Base-by-base conservation (phyloP, 495 filamentous ascomycete species). In the Lepraria neglecta region DNA sequence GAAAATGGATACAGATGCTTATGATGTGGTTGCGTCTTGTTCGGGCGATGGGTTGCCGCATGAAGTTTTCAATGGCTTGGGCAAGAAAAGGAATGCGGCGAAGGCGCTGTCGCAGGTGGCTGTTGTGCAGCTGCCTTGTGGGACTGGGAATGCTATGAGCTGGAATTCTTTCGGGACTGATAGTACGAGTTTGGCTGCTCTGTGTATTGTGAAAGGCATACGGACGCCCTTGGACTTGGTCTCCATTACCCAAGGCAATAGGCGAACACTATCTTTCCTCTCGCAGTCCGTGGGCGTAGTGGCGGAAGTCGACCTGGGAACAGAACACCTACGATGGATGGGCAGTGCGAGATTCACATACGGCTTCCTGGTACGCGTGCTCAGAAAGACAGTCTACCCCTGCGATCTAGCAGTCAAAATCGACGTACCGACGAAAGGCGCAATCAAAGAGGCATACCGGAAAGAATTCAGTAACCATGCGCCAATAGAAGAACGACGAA, bases 51-150 rank as follows among this genome's bases (percentile, higher is more conserved):
- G 94, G 12, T 70, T 96, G 19, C 89, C 90, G 0, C 87, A 96
- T 68, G 92, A 98, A 73, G 88, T 96, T 14, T 96, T 96, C 78
- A 97, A 98, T 69, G 94, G 94, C 9, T 70, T 98, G 27, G 90
- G 78, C 17, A 87, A 86, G 71, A 85, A 88, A 50, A 65, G 76
- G 7, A 86, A 97, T 73, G 91, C 90, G 28, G 75, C 80, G 50
- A 81, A 80, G 52, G 94, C 92, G 0, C 71, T 98, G 64, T 74
- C 76, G 5, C 88, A 87, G 66, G 71, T 96, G n/a, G 90, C 94
- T 10, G 83, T 98, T 11, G 84, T 86, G n/a, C 84, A 95, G 68
- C 78, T 98, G 10, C 94, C 94, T 10, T 94, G 92, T 69, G 94
- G 94, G 7, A 90, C 88, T 50, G 94, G 92, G 4, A 98, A 98